Conservation (phyloP, 139 green algal genomes). For the Picochlorum sp. region DNA sequence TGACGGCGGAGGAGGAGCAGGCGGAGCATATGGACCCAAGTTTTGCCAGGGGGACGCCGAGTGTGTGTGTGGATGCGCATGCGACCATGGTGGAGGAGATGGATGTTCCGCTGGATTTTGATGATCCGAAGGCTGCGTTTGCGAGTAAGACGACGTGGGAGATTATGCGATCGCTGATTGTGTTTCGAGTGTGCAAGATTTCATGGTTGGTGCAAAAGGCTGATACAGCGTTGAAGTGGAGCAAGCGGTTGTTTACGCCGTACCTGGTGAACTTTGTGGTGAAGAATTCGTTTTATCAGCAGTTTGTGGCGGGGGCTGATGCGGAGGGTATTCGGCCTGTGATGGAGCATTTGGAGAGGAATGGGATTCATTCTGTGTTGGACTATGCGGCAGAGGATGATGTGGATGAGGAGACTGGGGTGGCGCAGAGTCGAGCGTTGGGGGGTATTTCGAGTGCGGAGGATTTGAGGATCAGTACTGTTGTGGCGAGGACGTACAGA, state of each 20-base stretch:
- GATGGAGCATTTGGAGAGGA: conserved; percentile 29
- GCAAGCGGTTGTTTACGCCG: conserved; percentile 44
- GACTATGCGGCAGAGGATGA: conserved; percentile 61
- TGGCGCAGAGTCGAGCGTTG: too few species aligned
- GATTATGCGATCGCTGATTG: conserved; percentile 28
- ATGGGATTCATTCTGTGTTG: conserved; percentile 42
- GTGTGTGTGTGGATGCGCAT: neutral
- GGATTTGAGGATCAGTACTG: conserved; percentile 9
- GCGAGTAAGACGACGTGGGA: conserved; percentile 33
- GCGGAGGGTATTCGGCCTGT: conserved; percentile 40
- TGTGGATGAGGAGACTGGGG: conserved; percentile 18
- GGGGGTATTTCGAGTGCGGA: neutral
- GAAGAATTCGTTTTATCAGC: conserved; percentile 67
- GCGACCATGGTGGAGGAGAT: neutral
- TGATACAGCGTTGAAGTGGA: conserved; percentile 39
- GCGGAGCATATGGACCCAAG: neutral
- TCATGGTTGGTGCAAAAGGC: conserved; percentile 39
- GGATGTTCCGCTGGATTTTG: neutral
- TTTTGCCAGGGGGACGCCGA: neutral
- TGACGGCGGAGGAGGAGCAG: neutral
- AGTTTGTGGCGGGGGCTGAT: conserved; percentile 75
- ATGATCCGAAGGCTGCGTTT: neutral
- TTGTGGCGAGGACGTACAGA: conserved; percentile 50
- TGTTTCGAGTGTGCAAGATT: conserved; percentile 38
- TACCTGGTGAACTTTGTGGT: conserved; percentile 44